phyloP scores from a whole-genome alignment of 176 grass and related monocot species.

The Oryza glumipatula region DNA sequence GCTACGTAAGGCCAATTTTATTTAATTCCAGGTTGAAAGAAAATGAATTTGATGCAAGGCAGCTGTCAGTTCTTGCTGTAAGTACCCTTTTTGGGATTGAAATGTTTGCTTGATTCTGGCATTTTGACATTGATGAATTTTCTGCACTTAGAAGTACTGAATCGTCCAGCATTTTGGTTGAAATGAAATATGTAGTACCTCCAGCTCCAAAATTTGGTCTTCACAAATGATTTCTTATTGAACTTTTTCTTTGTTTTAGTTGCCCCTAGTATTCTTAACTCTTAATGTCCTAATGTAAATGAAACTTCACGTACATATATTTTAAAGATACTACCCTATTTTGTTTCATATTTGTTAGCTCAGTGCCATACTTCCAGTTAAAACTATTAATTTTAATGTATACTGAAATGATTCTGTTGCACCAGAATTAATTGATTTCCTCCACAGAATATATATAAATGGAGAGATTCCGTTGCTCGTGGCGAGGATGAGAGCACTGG shows the following conservation, averaged over 20 bases:
- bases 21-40: conserved; percentile 70
- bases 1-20: conserved; percentile 25
- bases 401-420: conserved; percentile 6
- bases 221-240: conserved; percentile 22
- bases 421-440: conserved; percentile 40
- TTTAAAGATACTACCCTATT: neutral
- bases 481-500: conserved; percentile 94
- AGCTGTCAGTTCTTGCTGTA: conserved; percentile 80
- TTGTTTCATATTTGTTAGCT: conserved; percentile 8
- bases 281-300: neutral
- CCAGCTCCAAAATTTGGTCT: conserved; percentile 7
- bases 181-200: conserved; percentile 38
- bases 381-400: conserved; percentile 22
- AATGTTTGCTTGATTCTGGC: neutral
- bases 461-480: conserved; percentile 86
- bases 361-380: neutral
- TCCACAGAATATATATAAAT: conserved; percentile 71
- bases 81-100: conserved; percentile 47
- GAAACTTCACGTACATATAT: conserved; percentile 3
- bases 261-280: conserved; percentile 21
- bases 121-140: neutral
- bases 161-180: neutral
- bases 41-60: conserved; percentile 68
- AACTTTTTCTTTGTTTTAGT: conserved; percentile 11
- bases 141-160: conserved; percentile 18